phyloP scores from a whole-genome alignment of 2,329 filamentous ascomycete species.

The Stagonosporopsis vannaccii region DNA sequence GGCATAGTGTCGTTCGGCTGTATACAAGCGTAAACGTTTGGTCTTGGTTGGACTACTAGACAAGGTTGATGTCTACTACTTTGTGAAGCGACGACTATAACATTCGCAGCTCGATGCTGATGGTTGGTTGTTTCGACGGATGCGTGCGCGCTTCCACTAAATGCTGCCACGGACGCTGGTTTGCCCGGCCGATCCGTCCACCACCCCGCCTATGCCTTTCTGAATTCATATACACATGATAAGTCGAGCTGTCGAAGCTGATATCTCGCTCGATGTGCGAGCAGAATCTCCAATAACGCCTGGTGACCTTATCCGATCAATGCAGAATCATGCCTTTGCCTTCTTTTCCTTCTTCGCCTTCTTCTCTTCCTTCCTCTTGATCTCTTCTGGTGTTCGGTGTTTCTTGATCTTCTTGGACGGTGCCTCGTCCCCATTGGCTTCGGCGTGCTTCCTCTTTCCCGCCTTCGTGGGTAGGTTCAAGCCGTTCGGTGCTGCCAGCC shows the following conservation, averaged over 20 bases:
- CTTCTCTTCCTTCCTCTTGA: slow-evolving; percentile 49
- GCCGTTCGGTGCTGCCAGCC: slow-evolving; percentile 33
- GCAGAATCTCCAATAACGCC: not conserved
- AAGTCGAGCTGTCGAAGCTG: not conserved
- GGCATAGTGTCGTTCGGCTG: not conserved
- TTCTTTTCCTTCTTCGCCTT: slow-evolving; percentile 49
- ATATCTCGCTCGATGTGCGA: not conserved
- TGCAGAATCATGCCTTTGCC: slow-evolving; percentile 25
- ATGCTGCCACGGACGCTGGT: not conserved
- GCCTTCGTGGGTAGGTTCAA: slow-evolving; percentile 32
- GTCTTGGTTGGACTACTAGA: not conserved
- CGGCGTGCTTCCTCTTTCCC: slow-evolving; percentile 50
- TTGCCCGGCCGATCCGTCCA: not conserved
- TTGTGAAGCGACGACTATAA: not conserved
- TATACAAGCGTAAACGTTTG: not conserved
- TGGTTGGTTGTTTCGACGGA: not conserved
- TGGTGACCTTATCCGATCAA: not conserved
- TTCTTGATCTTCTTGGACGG: slow-evolving; percentile 52
- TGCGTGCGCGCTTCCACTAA: not conserved
- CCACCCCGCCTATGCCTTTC: not conserved
- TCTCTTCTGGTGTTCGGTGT: slow-evolving; percentile 42
- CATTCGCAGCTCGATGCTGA: not conserved
- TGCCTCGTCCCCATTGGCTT: slow-evolving; percentile 41
- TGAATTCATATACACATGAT: not conserved
- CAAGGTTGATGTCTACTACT: not conserved